phyloP scores from a whole-genome alignment of 805 yeast genomes.

The Ogataea angusta region DNA sequence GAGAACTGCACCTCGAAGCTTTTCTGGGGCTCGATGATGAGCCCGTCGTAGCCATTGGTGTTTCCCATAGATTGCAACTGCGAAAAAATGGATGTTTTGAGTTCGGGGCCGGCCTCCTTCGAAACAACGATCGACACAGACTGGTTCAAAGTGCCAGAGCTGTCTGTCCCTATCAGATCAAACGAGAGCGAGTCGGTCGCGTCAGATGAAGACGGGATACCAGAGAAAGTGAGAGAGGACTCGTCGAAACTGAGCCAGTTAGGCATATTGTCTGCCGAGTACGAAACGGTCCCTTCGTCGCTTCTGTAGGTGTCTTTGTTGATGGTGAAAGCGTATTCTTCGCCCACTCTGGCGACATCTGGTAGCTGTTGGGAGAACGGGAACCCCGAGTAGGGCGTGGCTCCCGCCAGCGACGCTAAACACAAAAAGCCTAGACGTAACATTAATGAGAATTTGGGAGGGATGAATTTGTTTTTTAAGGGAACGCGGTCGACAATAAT shows the following conservation, averaged over 20 bases:
- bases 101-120: conserved; percentile 48
- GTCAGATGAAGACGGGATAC: conserved; percentile 54
- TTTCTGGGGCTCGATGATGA: conserved; percentile 70
- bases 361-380: conserved; percentile 86
- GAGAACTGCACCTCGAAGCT: conserved; percentile 65
- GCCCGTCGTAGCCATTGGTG: conserved; percentile 72
- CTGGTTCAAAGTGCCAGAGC: conserved; percentile 47
- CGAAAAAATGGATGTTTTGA: conserved; percentile 42
- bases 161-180: conserved; percentile 61
- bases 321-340: conserved; percentile 60
- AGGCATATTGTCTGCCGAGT: conserved; percentile 62
- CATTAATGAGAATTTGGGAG: conserved; percentile 9
- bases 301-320: conserved; percentile 67
- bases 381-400: conserved; percentile 60
- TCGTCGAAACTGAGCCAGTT: conserved; percentile 76
- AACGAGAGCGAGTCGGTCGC: conserved; percentile 48
- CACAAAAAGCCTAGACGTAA: conserved; percentile 7
- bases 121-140: conserved; percentile 62
- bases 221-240: conserved; percentile 56
- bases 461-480: conserved; percentile 8
- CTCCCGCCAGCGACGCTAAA: conserved; percentile 19
- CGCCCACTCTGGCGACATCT: conserved; percentile 73
- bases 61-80: conserved; percentile 63
- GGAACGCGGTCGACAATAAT: conserved; percentile 7
- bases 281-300: conserved; percentile 43